phyloP scores from a whole-genome alignment of 1,139 yeast genomes.

The Blastobotrys petasosporus region DNA sequence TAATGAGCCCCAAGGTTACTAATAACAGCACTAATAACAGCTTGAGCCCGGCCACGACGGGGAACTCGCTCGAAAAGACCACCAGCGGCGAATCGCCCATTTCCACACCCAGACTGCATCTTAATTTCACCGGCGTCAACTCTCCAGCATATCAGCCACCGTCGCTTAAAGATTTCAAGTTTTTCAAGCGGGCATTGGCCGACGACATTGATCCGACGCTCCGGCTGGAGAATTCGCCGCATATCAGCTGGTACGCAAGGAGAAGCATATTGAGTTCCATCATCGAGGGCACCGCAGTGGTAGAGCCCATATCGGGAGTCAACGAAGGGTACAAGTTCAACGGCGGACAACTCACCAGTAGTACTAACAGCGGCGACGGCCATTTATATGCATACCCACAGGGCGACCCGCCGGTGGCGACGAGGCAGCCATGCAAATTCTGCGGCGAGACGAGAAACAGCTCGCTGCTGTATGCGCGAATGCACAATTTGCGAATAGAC shows the following conservation, averaged over 20 bases:
- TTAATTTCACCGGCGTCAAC: not conserved
- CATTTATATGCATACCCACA: conserved; percentile 38
- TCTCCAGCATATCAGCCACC: conserved; percentile 13
- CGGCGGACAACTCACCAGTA: conserved; percentile 23
- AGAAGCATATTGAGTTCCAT: conserved; percentile 59
- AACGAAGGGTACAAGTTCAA: conserved; percentile 46
- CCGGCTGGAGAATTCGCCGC: conserved; percentile 55
- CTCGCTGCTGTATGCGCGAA: conserved; percentile 67
- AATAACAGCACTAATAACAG: not conserved
- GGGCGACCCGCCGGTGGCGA: conserved; percentile 63
- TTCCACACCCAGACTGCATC: conserved; percentile 6
- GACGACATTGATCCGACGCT: conserved; percentile 79
- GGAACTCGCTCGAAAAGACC: not conserved
- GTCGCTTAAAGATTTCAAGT: conserved; percentile 48
- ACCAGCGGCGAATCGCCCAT: conserved; percentile 7
- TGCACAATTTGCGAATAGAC: conserved; percentile 54
- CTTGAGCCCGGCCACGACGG: not conserved
- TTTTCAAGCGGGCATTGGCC: conserved; percentile 56
- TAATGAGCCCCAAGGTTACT: not conserved
- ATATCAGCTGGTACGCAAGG: conserved; percentile 52
- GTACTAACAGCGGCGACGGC: conserved; percentile 3
- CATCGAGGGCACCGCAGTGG: conserved; percentile 72
- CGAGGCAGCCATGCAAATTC: conserved; percentile 65
- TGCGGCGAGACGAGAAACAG: conserved; percentile 75
- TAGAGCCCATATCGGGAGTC: conserved; percentile 83